Base-by-base conservation (phyloP, 768 basidiomycete genomes). In the Wakefieldia striispora region DNA sequence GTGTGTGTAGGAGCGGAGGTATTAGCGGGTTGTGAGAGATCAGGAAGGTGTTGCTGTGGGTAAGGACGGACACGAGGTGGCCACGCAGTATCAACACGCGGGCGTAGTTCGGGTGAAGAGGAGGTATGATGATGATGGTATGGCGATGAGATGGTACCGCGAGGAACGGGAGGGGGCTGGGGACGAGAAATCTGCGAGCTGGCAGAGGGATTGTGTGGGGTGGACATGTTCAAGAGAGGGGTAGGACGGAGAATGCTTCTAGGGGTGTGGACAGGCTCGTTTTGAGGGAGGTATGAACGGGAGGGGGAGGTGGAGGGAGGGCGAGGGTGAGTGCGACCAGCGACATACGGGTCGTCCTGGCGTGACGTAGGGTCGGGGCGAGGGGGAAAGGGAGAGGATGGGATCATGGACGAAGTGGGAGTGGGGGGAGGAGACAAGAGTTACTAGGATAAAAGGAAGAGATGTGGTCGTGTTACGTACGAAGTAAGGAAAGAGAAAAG, bases 61-160 rank as follows among this genome's bases (percentile, higher is more conserved):
- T 35, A 53, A 4, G 53, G 53, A 4, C 54, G 56, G 13, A 21
- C 53, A 56, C 56, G 63, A 54, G 65, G 65, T 10, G 54, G 50
- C 58, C 58, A 59, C 38, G 57, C 29, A 50, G 42, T 59, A 40
- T 61, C 62, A 8, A 33, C 43, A 40, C 49, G 60, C 35, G 60
- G 57, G 38, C 55, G 53, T 37, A 53, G 51, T 37, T 59, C 57
- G 23, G 56, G 66, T 0, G 66, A 64, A 48, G 61, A 59, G 13
- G 56, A 53, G 11, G 57, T 65, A n/a, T 59, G 52, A 26, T 62
- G 52, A 23, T 63, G 56, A n/a, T 55, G 50, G 37, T 49, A 43
- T 4, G 54, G 29, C 6, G 49, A 43, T 19, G 54, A 2, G 27
- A 52, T 44, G 26, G 40, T 47, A 40, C 35, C 50, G 38, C 51